Conservation (phyloP, 2,329 filamentous ascomycete species). For the Alternaria tenuissima region DNA sequence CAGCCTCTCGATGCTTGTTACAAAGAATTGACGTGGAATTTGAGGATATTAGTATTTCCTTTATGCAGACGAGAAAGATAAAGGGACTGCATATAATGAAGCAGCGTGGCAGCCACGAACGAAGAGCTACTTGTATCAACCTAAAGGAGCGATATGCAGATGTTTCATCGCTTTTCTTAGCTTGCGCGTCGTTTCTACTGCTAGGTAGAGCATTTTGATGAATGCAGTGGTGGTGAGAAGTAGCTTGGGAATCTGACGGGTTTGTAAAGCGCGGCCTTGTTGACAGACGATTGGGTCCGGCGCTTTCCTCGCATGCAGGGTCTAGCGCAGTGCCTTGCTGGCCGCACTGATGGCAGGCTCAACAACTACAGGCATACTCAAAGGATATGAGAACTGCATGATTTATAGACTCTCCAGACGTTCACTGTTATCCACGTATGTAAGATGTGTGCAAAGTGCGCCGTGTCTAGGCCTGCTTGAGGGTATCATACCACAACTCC, state of each 20-base stretch:
- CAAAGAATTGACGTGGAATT: neutral
- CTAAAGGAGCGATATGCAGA: neutral
- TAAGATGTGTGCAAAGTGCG: neutral
- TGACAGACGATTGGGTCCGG: slow-evolving; percentile 10
- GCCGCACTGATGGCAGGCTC: neutral
- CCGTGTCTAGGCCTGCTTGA: neutral
- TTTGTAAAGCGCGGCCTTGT: slow-evolving; percentile 3
- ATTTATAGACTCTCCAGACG: neutral
- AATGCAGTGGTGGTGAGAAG: slow-evolving; percentile 10
- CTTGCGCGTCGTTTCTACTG: neutral
- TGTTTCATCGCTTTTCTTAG: neutral
- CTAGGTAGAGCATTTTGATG: neutral
- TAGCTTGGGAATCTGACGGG: neutral
- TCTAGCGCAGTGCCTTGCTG: neutral
- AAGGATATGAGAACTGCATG: neutral
- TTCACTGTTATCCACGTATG: neutral
- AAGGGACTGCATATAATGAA: neutral
- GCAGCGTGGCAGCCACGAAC: neutral
- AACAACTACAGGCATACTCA: neutral
- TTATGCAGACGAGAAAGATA: slow-evolving; percentile 3
- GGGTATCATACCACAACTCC: slow-evolving; percentile 22
- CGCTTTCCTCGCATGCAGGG: slow-evolving; percentile 4
- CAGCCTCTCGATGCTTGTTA: neutral
- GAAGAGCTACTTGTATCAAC: slow-evolving; percentile 1
- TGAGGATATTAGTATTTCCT: neutral